Base-by-base conservation (phyloP, 192 early-diverging fungal genomes). In the Entomortierella lignicola region DNA sequence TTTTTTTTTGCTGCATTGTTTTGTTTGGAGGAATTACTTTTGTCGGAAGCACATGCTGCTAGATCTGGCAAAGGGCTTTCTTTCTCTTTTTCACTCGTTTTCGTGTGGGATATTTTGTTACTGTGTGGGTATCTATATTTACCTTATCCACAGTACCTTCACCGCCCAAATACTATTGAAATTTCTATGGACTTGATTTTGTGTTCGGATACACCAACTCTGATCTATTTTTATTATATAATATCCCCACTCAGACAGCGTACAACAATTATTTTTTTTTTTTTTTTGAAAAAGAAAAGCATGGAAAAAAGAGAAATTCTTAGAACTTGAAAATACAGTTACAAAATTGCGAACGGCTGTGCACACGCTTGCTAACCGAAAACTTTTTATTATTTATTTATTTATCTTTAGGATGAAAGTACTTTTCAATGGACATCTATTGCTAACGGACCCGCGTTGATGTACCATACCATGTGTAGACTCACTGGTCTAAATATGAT, bases 351-450 rank as follows among this genome's bases (percentile, higher is more conserved):
- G n/a, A n/a, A n/a, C n/a, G n/a, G n/a, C 10, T 37, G 34, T 10
- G 34, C 34, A 37, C 34, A 37, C 34, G 21, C 21, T 17, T 27
- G 18, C 1, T 18, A 47, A 47, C 20, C 44, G 17, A 47, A 47
- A 20, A 47, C 12, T 20, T n/a, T n/a, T n/a, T n/a, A n/a, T n/a
- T n/a, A n/a, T n/a, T n/a, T n/a, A n/a, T n/a, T n/a, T n/a, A n/a
- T n/a, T n/a, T n/a, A n/a, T n/a, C n/a, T n/a, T 20, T 60, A 81
- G 71, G 81, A 85, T 56, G 82, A 85, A 10, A 81, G 79, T 31
- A 83, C 85, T 30, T 81, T 91, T n/a, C 69, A 71, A 23, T 91
- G 89, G 89, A 71, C 84, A 31, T 87, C 88, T 20, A 82, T 82
- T 10, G 88, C 87, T 72, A 91, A 91, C 63, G 88, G 81, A 23